phyloP scores from a whole-genome alignment of 495 filamentous ascomycete genomes.

The Thermothielavioides terrestris region DNA sequence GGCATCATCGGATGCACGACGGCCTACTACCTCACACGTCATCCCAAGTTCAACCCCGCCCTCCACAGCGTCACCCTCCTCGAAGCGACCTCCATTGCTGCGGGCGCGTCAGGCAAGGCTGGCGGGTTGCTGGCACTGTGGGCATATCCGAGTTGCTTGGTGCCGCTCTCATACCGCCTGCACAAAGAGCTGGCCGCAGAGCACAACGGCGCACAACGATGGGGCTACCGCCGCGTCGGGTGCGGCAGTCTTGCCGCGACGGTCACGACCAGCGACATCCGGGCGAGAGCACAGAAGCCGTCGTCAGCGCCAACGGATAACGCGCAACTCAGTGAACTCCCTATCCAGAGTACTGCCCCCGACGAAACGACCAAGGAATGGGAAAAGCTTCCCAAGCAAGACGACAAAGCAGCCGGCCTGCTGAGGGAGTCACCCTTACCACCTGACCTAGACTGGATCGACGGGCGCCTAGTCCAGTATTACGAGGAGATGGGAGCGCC shows the following conservation, averaged over 20 bases:
- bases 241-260: slow-evolving; percentile 64
- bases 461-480: slow-evolving; percentile 50
- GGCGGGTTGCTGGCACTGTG: slow-evolving; percentile 85
- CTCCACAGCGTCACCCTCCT: slow-evolving; percentile 77
- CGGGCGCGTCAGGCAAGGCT: slow-evolving; percentile 90
- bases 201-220: slow-evolving; percentile 69
- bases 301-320: background rate
- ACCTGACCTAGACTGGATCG: slow-evolving; percentile 79
- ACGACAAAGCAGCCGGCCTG: slow-evolving; percentile 48
- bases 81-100: slow-evolving; percentile 81
- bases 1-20: slow-evolving; percentile 92
- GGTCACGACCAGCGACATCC: slow-evolving; percentile 37
- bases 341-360: slow-evolving; percentile 16
- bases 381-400: slow-evolving; percentile 66
- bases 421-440: slow-evolving; percentile 59
- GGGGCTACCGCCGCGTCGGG: slow-evolving; percentile 78
- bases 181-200: slow-evolving; percentile 79
- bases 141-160: slow-evolving; percentile 83
- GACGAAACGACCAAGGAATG: slow-evolving; percentile 30
- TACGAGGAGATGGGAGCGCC: slow-evolving; percentile 82
- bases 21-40: slow-evolving; percentile 87
- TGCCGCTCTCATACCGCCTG: slow-evolving; percentile 76
- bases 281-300: slow-evolving; percentile 18
- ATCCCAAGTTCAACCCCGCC: slow-evolving; percentile 69
- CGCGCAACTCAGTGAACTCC: slow-evolving; percentile 23